Base-by-base conservation (phyloP, 257 asterid species). In the Solanum lignicaule region DNA sequence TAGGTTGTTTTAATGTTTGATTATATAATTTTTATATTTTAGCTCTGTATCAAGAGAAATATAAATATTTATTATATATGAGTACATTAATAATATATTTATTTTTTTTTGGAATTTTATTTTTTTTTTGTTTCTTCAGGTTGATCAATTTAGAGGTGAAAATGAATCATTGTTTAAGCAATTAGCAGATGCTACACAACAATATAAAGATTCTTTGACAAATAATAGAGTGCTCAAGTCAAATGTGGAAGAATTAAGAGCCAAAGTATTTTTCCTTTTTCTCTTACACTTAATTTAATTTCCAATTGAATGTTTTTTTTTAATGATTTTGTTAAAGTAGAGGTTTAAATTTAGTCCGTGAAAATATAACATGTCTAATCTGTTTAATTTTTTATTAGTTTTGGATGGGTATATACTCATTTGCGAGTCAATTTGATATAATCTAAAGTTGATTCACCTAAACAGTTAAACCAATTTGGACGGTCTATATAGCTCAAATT, bases 181-280 rank as follows among this genome's bases (percentile, higher is more conserved):
- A 52, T 94, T 97, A 18, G 83, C 92, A 0, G 94, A 91, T 88
- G 98, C 97, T 66, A 83, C 93, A 31, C 98, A 94, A 46, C 95
- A 92, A 68, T 95, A 92, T 87, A 95, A 94, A 90, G 98, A 94
- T 39, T 88, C 99, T 20, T 91, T 93, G 2, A 97, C 98, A 2
- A 95, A 97, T 88, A 94, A 97, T 83, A 92, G 98, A 69, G 98
- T 97, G 87, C 96, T 97, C 72, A 93, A 95, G 89, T 94, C 98
- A 2, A 96, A 95, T 18, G 99, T 97, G 10, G 98, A 95, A 92
- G 99, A 98, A 68, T 93, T 97, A 66, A 91, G 99, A 92, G 99
- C 99, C 89, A 95, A 97, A 96, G 99, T 96, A 89, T 33, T 14
- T n/a, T n/a, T 3, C 31, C 48, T 69, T 18, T 14, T 65, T 23